A percentile compares a stretch with the other conserved stretches of the same genome.
Conservation (phyloP, 1,284 basidiomycete genomes). For the Salmacisia buchloeana region DNA sequence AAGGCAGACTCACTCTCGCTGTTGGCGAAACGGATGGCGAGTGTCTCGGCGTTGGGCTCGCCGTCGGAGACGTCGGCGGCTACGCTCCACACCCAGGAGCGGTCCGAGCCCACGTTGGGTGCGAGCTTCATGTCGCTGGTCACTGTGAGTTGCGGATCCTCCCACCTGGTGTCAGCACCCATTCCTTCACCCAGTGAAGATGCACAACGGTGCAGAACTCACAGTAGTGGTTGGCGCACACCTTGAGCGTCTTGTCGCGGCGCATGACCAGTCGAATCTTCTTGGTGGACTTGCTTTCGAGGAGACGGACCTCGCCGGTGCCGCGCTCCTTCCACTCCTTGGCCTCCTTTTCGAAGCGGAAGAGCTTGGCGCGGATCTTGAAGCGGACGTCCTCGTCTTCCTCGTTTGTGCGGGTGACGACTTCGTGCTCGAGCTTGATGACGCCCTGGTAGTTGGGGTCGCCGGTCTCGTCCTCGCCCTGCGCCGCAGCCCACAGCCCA, state of each 20-base stretch:
- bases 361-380: constrained; percentile 99
- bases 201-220: constrained; percentile 51
- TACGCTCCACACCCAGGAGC: constrained; percentile 94
- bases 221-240: constrained; percentile 98
- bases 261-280: constrained; percentile 97
- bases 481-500: neutral
- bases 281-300: constrained; percentile 72
- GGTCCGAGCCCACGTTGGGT: constrained; percentile 97
- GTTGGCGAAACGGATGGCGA: constrained; percentile 97
- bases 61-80: constrained; percentile 79
- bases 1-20: constrained; percentile 72
- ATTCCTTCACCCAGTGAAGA: neutral
- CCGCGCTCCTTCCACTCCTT: constrained; percentile 94
- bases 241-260: constrained; percentile 98
- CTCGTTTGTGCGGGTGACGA: constrained; percentile 90
- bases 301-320: constrained; percentile 46
- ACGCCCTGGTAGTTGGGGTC: constrained; percentile 94
- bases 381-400: constrained; percentile 89
- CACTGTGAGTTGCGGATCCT: constrained; percentile 57
- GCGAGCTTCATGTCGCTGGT: constrained; percentile 85
- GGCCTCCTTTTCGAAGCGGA: constrained; percentile 77
- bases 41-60: constrained; percentile 81
- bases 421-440: constrained; percentile 90
- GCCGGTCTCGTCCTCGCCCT: neutral
- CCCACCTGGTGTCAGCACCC: neutral